A percentile compares a stretch with the other conserved stretches of the same genome.
phyloP scores from a whole-genome alignment of 768 basidiomycete species.

The Calocera viscosa region DNA sequence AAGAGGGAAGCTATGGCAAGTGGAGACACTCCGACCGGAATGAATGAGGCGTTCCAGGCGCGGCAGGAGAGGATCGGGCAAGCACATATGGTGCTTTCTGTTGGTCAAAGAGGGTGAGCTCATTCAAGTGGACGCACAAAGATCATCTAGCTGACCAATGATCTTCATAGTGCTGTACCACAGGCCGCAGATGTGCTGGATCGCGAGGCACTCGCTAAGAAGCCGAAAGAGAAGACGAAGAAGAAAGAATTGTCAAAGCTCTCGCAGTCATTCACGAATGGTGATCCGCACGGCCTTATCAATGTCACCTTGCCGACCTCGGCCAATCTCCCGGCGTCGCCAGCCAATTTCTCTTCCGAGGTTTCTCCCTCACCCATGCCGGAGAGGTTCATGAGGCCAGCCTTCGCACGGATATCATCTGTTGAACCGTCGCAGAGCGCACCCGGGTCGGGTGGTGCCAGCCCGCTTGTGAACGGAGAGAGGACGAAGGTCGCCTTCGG shows the following conservation, averaged over 20 bases:
- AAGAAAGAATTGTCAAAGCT: constrained; percentile 53
- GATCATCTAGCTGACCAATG: constrained; percentile 15
- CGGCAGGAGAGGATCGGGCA: constrained; percentile 89
- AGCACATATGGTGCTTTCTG: constrained; percentile 90
- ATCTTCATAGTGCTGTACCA: constrained; percentile 57
- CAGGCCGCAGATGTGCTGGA: constrained; percentile 72
- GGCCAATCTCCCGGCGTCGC: constrained; percentile 38
- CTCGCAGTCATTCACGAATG: constrained; percentile 25
- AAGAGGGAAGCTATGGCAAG: constrained; percentile 89
- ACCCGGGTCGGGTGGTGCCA: constrained; percentile 33
- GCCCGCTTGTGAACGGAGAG: constrained; percentile 67
- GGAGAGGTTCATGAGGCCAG: constrained; percentile 12
- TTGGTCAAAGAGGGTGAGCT: constrained; percentile 79
- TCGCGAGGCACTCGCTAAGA: constrained; percentile 65
- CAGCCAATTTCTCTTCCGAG: constrained; percentile 29
- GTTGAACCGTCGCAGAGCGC: constrained; percentile 43
- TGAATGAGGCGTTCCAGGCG: constrained; percentile 86
- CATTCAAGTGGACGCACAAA: not conserved
- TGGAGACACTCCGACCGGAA: constrained; percentile 89
- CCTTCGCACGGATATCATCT: constrained; percentile 15
- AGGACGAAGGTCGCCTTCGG: constrained; percentile 65
- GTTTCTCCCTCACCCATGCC: constrained; percentile 29
- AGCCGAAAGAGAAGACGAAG: constrained; percentile 59
- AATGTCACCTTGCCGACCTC: constrained; percentile 34
- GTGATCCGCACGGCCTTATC: constrained; percentile 29